Base-by-base conservation (phyloP, 1,284 basidiomycete genomes). In the Trichosporon ovoides region DNA sequence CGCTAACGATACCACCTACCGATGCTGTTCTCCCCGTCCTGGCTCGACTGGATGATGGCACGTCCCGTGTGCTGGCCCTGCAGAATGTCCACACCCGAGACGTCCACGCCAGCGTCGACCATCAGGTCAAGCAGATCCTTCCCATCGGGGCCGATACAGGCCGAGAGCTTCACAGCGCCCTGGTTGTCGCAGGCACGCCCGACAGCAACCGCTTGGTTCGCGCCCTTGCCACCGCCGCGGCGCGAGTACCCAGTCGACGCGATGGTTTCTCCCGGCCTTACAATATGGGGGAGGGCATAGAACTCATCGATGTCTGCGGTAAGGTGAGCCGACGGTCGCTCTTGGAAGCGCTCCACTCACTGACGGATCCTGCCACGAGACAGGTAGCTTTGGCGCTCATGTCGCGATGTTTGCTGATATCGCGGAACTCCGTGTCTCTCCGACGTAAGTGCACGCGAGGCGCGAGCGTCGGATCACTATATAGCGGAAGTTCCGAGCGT, bases 141-240 rank as follows among this genome's bases (percentile, higher is more conserved):
- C 3, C 75, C 78, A 60, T 80, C 80, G 3, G 60, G 46, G 0
- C 80, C 79, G 3, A 76, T 62, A 4, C 59, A 58, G 1, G 74
- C 79, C 20, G 77, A 74, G 11, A 81, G 61, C 9, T 67, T 60
- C 7, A 79, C 78, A 0, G 7, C 0, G 0, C 69, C 75, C 22
- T 24, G 43, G 22, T 48, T 48, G 43, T 48, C 43, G 4, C 74
- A 77, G 1, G 77, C 78, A 55, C 69, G 64, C 0, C 78, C 79
- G 1, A 76, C 68, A 0, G 80, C 73, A 33, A 72, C 74, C 14
- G 79, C 77, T 55, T 79, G 78, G 59, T 81, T 81, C 9, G 79
- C 79, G 16, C 80, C 80, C 61, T 81, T 81, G 0, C 80, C 80
- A 14, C 80, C 80, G 7, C 77, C 71, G 46, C 71, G 66, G n/a